phyloP scores from a whole-genome alignment of 129 eudicot genomes.

The Dittrichia graveolens region DNA sequence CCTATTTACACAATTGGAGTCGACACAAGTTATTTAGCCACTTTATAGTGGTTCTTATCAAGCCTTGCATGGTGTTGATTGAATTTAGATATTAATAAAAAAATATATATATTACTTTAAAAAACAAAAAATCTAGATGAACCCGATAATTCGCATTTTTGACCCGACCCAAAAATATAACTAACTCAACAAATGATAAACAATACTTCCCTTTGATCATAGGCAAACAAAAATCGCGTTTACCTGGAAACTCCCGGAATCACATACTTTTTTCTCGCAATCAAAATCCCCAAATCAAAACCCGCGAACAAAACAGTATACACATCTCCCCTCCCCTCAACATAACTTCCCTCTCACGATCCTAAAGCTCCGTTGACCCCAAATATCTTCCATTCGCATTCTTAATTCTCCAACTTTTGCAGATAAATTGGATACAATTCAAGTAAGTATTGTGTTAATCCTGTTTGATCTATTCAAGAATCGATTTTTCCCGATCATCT shows the following conservation, averaged over 20 bases:
- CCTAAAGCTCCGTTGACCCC: conserved; percentile 23
- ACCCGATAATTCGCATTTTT: too few species aligned
- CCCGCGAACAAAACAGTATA: conserved; percentile 30
- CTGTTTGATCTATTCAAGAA: background rate
- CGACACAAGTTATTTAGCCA: too few species aligned
- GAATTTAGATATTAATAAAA: too few species aligned
- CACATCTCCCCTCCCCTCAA: background rate
- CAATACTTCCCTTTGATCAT: background rate
- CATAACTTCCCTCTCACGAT: conserved; percentile 20
- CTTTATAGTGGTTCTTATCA: too few species aligned
- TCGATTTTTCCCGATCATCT: background rate
- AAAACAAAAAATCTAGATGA: too few species aligned
- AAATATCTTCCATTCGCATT: background rate
- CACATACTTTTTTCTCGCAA: background rate
- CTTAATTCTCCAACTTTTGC: background rate
- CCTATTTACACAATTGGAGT: too few species aligned
- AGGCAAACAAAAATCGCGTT: background rate
- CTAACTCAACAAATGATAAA: too few species aligned
- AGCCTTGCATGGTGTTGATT: too few species aligned
- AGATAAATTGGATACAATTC: conserved; percentile 17
- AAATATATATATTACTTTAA: too few species aligned
- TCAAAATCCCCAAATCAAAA: conserved; percentile 19
- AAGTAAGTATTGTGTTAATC: conserved; percentile 26
- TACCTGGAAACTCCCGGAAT: conserved; percentile 14
- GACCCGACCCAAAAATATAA: too few species aligned